Base-by-base conservation (phyloP, 208 protist species). In the Angomonas desouzai region DNA sequence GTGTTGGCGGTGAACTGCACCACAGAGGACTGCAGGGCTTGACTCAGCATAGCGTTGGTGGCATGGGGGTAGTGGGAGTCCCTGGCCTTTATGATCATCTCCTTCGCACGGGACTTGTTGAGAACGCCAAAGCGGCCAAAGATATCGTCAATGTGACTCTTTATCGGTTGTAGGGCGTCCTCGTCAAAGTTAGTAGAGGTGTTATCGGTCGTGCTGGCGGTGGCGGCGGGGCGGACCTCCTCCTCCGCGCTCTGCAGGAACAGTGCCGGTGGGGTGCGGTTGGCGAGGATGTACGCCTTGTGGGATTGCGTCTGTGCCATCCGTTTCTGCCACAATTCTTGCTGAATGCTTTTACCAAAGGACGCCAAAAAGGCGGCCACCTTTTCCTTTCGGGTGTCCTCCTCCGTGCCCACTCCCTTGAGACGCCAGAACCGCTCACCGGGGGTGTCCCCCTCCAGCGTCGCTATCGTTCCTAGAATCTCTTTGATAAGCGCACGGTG, bases 121-220 rank as follows among this genome's bases (percentile, higher is more conserved):
- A 96, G 45, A 22, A 96, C 90, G 32, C 87, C 87, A 55, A 92
- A 74, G 61, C 93, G 82, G 3, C 72, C 55, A 68, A 96, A 96
- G 1, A 96, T 55, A 56, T 68, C 61, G 9, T 76, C 80, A 58
- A 93, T 89, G 68, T 79, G 83, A 20, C 74, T 66, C 11, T 78
- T 63, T 47, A 93, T 88, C 0, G 83, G 78, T 1, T 70, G 70
- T 3, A 90, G 33, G 11, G 79, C 75, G 43, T 71, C 66, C 2
- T 91, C 88, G 36, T 45, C 56, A 13, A 11, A 16, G 13, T 22
- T n/a, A 4, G 32, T 25, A n/a, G 34, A 4, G 18, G 33, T 7
- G 36, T 13, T 23, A 23, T 11, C 18, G 30, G 30, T 36, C 2
- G 23, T 30, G 32, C 2, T 4, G 20, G 23, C 55, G 28, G 3